Evolutionary conservation across 108 stramenopile species (phyloP).

Genomic region (Licmophora abbreviata): DNA sequence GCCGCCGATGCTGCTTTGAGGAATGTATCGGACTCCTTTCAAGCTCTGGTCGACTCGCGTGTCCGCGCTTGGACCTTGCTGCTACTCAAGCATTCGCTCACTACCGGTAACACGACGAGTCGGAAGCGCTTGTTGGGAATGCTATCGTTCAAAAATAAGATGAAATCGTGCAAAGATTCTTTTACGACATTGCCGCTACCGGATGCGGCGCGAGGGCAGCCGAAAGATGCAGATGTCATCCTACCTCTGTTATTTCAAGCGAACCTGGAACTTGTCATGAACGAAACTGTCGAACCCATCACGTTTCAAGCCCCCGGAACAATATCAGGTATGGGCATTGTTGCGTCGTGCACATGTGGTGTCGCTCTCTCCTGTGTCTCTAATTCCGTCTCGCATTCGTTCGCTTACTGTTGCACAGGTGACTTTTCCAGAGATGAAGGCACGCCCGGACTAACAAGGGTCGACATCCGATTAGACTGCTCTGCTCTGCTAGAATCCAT

Average conservation of each 20-base stretch:
- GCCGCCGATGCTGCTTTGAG: constrained; percentile 32
- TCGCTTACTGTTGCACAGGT: neutral
- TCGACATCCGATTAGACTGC: constrained; percentile 38
- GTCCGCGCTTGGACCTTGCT: constrained; percentile 52
- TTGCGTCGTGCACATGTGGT: too few species aligned
- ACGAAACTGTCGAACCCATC: constrained; percentile 28
- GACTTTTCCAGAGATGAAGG: constrained; percentile 15
- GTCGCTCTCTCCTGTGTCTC: neutral
- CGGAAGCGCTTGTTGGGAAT: constrained; percentile 36
- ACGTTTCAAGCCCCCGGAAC: constrained; percentile 48
- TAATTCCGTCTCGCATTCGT: constrained; percentile 1
- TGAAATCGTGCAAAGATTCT: constrained; percentile 17
- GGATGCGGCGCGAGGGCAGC: constrained; percentile 15
- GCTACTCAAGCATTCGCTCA: constrained; percentile 46
- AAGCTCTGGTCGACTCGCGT: constrained; percentile 40
- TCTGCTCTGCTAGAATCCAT: constrained; percentile 36
- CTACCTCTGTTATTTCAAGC: constrained; percentile 46
- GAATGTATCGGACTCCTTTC: constrained; percentile 40
- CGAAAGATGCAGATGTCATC: constrained; percentile 44
- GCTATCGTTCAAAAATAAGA: constrained; percentile 33
- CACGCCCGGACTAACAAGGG: constrained; percentile 20
- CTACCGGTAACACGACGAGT: constrained; percentile 38
- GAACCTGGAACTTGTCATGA: constrained; percentile 19
- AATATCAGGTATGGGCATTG: constrained; percentile 44
- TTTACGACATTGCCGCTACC: constrained; percentile 39